A percentile compares a stretch with the other conserved stretches of the same genome.
phyloP scores from a whole-genome alignment of 179 eudicot genomes.

The Pouteria campechiana region DNA sequence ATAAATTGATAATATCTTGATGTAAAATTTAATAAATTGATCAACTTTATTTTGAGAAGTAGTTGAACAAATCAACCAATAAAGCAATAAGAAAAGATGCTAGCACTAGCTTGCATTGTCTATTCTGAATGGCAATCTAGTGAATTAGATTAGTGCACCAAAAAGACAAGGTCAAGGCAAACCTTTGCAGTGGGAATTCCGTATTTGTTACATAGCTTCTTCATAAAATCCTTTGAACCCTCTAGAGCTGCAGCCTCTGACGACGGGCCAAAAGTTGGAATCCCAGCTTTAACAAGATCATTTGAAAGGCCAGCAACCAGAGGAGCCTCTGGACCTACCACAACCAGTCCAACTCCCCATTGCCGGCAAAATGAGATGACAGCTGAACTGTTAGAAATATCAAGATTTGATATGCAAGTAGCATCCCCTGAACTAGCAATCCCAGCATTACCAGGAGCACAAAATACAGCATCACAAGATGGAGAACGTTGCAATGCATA shows the following conservation, averaged over 20 bases:
- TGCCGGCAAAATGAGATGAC: constrained; percentile 65
- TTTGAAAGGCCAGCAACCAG: constrained; percentile 92
- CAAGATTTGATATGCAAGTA: constrained; percentile 52
- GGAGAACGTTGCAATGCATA: constrained; percentile 70
- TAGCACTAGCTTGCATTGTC: not conserved
- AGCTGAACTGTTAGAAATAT: constrained; percentile 54
- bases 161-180: not conserved
- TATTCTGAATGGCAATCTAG: not conserved
- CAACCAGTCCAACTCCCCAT: constrained; percentile 62
- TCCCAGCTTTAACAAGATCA: constrained; percentile 64
- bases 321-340: constrained; percentile 93
- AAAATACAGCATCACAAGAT: constrained; percentile 54
- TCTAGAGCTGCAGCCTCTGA: constrained; percentile 91
- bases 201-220: constrained; percentile 80
- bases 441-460: constrained; percentile 94
- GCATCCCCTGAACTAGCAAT: constrained; percentile 83
- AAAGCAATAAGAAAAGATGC: not conserved
- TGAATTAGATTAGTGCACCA: not conserved
- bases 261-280: constrained; percentile 90
- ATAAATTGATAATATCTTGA: too few relatives aligned
- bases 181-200: constrained; percentile 98
- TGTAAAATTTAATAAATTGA: too few relatives aligned
- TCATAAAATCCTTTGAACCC: constrained; percentile 96
- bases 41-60: too few relatives aligned
- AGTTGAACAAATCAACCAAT: too few relatives aligned